Conservation (phyloP, 1,139 yeast genomes). For the Lizanozyma gosingica region DNA sequence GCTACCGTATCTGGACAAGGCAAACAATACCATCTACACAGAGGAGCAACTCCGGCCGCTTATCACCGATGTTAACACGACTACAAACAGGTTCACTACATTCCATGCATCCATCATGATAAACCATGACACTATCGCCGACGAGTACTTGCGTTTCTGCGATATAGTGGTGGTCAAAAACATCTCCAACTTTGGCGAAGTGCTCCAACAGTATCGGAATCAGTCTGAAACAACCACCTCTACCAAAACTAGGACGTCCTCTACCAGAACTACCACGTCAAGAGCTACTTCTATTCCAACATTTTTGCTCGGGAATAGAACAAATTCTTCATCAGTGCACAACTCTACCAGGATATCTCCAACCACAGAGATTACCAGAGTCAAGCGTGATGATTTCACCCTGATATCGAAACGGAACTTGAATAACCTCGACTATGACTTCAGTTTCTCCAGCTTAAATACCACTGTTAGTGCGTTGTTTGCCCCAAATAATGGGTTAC, state of each 20-base stretch:
- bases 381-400: too few species aligned
- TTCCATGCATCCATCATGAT: conserved; percentile 33
- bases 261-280: neutral
- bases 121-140: conserved; percentile 27
- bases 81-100: conserved; percentile 41
- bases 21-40: neutral
- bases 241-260: neutral
- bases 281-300: neutral
- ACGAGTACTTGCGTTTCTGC: conserved; percentile 37
- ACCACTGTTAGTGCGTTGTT: neutral
- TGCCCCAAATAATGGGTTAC: neutral
- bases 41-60: neutral
- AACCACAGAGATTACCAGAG: too few species aligned
- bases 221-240: too few species aligned
- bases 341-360: too few species aligned
- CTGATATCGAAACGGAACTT: too few species aligned
- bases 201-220: neutral
- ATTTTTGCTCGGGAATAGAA: too few species aligned
- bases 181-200: conserved; percentile 13
- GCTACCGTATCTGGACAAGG: neutral
- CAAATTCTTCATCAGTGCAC: neutral
- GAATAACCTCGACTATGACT: too few species aligned
- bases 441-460: neutral
- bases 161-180: conserved; percentile 35
- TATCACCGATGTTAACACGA: conserved; percentile 30